phyloP scores from a whole-genome alignment of 352 stramenopile species.

The Albugo candida region DNA sequence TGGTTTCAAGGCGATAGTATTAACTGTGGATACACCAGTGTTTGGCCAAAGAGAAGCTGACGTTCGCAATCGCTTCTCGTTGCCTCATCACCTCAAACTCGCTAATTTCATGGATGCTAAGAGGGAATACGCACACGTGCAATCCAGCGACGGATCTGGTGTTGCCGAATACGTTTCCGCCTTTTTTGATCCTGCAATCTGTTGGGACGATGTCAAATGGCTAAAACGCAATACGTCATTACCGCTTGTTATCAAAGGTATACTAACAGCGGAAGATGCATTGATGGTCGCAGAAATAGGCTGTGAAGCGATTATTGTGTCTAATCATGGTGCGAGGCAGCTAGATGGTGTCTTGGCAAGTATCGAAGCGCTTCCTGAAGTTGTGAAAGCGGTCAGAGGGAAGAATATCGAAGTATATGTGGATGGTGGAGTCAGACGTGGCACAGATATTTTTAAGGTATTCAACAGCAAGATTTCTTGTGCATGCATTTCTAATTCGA shows the following conservation, averaged over 20 bases:
- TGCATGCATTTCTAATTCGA: conserved; percentile 7
- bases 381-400: conserved; percentile 69
- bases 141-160: conserved; percentile 24
- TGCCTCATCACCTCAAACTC: conserved; percentile 21
- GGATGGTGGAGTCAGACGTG: conserved; percentile 86
- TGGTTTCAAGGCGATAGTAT: conserved; percentile 87
- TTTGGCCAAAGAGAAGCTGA: conserved; percentile 90
- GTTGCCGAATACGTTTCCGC: conserved; percentile 22
- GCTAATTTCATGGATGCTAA: conserved; percentile 25
- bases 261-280: conserved; percentile 86
- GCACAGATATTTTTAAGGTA: conserved; percentile 91
- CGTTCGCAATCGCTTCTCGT: conserved; percentile 84
- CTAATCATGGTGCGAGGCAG: conserved; percentile 86
- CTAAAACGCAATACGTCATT: conserved; percentile 80
- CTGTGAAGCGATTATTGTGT: conserved; percentile 83
- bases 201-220: conserved; percentile 86
- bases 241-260: conserved; percentile 87
- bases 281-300: conserved; percentile 78
- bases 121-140: conserved; percentile 38
- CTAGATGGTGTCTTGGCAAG: conserved; percentile 78
- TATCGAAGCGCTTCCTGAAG: conserved; percentile 84
- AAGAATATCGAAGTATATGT: conserved; percentile 78
- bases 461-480: neutral
- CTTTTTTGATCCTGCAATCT: conserved; percentile 81
- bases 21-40: conserved; percentile 92